Base-by-base conservation (phyloP, 148 eudicot species). In the Polygonum aviculare region DNA sequence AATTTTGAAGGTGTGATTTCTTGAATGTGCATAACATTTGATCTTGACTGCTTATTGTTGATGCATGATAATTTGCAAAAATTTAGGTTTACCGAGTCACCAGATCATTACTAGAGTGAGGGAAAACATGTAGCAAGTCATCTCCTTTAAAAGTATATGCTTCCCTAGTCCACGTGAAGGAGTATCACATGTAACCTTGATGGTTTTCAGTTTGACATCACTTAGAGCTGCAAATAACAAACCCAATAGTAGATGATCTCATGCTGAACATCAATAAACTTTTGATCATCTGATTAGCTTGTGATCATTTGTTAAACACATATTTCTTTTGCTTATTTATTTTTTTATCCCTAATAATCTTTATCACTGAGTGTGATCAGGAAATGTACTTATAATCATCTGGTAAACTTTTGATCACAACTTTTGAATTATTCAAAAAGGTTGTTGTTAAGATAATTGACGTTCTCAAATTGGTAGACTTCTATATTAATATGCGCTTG, bases 401-500 rank as follows among this genome's bases (percentile, higher is more conserved):
- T 26, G 31, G 1, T 26, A 26, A 26, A 26, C 31, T 26, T 26
- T 26, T 26, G 40, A 65, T 36, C 1, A 65, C 36, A 35, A 35
- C 19, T 65, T 9, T 18, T 15, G 69, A 65, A 12, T 35, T 35
- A 65, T 3, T 12, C 9, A 12, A 35, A 12, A 65, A 4, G 36
- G 36, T 5, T 15, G 14, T 67, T 38, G 19, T 67, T 67, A 5
- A 3, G 5, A 16, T 67, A 41, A 67, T 67, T 67, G 72, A 67
- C 15, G 44, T 26, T n/a, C 78, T 72, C 48, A 35, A 41, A 7
- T 55, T 62, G 51, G 59, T 51, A 19, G 65, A 44, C 39, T 60
- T 7, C 75, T 35, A 52, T 50, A 63, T 62, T 69, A 49, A 75
- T 21, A 70, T 81, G 4, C 18, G 54, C 33, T 54, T 78, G 38